phyloP scores from a whole-genome alignment of 345 rosid genomes.

The Dipteronia sinensis region DNA sequence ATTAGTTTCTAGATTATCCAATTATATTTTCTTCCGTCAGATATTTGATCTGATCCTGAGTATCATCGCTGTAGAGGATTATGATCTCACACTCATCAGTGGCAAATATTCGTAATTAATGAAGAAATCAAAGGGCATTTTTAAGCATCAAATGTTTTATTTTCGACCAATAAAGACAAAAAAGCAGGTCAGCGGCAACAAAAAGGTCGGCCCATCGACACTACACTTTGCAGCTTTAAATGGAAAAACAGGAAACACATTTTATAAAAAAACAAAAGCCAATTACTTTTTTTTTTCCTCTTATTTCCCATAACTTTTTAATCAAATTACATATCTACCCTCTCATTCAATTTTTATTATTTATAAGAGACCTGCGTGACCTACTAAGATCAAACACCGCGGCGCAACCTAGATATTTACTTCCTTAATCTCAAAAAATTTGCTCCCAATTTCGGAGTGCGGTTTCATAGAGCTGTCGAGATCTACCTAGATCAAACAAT shows the following conservation, averaged over 20 bases:
- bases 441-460: no score
- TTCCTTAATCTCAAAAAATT: no score
- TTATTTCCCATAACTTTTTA: conserved; percentile 13
- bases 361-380: no score
- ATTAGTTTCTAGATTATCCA: background rate
- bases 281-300: conserved; percentile 7
- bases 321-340: conserved; percentile 34
- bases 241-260: conserved; percentile 9
- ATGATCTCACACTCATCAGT: conserved; percentile 14
- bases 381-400: no score
- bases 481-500: no score
- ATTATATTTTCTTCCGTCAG: conserved; percentile 7
- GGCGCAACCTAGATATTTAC: no score
- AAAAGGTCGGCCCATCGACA: conserved; percentile 31
- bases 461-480: no score
- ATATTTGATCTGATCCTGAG: background rate
- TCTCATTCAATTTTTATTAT: conserved; percentile 22
- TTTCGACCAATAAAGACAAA: conserved; percentile 32
- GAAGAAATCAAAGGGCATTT: background rate
- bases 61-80: conserved; percentile 6
- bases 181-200: conserved; percentile 45
- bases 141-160: background rate
- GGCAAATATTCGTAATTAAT: conserved; percentile 33
- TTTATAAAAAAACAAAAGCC: conserved; percentile 1
- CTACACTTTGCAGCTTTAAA: conserved; percentile 38